Evolutionary conservation across 2,329 filamentous ascomycete species (phyloP), one percentile per base, ranked within the genome.

Genomic region (Alternaria rosae): DNA sequence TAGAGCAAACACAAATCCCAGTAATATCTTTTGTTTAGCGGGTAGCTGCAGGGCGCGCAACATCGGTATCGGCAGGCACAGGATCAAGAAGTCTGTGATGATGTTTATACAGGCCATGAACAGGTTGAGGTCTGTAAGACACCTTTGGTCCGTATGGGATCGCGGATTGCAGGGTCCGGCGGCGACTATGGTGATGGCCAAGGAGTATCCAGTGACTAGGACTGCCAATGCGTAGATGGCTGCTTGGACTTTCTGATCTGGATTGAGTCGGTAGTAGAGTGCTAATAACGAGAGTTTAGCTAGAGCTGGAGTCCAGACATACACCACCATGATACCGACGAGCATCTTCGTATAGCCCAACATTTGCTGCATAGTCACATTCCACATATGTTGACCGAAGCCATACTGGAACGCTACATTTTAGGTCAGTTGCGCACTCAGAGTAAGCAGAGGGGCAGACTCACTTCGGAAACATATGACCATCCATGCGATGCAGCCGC

Each of bases 51-150:
- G 59, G 25, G 64, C 65, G 45, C 48, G 54, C 43, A 72, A 21
- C 65, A 68, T 68, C 3, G 61, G 64, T 44, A 70, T 44, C 20
- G 78, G 78, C 4, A 79, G 57, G 2, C 74, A 53, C 6, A 75
- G 65, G n/a, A 78, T 75, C 21, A 71, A 60, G n/a, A 77, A 61
- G 62, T 80, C 78, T 25, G 76, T 79, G 11, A 74, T 52, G 47
- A 79, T 78, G 42, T 79, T 79, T 58, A 79, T 68, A 25, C 68
- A 61, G 2, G 64, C 59, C 64, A 65, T 64, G 43, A 63, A 65
- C n/a, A 71, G 54, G 13, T 68, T 68, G n/a, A 68, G 43, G 20
- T 66, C 55, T 11, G 62, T 65, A 32, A 71, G 62, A 41, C 67
- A 71, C 23, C 61, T 59, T n/a, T 57, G 59, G 13, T 64, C 61